Base-by-base conservation (phyloP, 805 yeast genomes). In the Kluyveromyces starmeri region DNA sequence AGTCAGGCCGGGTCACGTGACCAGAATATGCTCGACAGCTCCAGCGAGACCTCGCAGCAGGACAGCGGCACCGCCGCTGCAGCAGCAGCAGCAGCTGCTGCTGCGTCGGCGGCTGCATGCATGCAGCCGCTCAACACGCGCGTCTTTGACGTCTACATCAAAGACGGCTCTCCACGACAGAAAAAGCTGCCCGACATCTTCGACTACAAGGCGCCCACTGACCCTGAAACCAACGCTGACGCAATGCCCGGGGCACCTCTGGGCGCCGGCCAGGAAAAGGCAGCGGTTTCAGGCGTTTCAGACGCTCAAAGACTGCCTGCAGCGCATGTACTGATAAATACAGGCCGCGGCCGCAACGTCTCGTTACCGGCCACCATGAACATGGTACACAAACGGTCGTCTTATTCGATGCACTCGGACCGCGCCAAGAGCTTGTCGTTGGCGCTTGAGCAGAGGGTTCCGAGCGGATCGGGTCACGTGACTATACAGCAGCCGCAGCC, bases 141-240 rank as follows among this genome's bases (percentile, higher is more conserved):
- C 15, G 48, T 51, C 7, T 52, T 52, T 32, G 58, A 52, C 34
- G 53, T 52, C 2, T 51, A 46, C 36, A 40, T 43, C 37, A 42
- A 45, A 14, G 42, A 40, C 19, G 48, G 48, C 5, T 23, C 33
- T 8, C 33, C 20, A 13, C 20, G 22, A 10, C 23, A 20, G 19
- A 21, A 22, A 12, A 16, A 30, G 8, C 17, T 30, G 26, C 33
- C 33, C 3, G 33, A 30, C 13, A 20, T 30, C n/a, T 20, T 30
- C 13, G 26, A 30, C 9, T 30, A 30, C 25, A 21, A 30, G 19
- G n/a, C 26, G 20, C 18, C 25, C 5, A 9, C n/a, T 3, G 13
- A 25, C 7, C 10, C 28, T 17, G 28, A 26, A 26, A 26, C 17
- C 6, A 19, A 26, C 6, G 8, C 28, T 13, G 10, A 26, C 18